Evolutionary conservation across 495 filamentous ascomycete genomes (phyloP).

Genomic region (Podospora comata): DNA sequence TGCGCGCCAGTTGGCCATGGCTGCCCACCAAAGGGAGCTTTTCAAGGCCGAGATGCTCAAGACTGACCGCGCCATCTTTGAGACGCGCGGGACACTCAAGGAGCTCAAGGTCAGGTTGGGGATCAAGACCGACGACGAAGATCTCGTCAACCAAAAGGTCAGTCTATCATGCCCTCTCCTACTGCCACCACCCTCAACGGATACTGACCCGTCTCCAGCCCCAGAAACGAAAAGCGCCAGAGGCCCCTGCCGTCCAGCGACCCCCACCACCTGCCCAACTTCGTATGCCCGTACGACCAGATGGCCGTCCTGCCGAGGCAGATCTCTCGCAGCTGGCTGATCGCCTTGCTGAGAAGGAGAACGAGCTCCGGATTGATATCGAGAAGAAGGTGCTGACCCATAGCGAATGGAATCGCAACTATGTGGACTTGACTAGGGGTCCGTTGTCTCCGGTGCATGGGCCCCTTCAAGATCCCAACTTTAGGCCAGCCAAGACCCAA

Average conservation of each 20-base stretch:
- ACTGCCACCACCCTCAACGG: conserved; percentile 21
- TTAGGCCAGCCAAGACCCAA: conserved; percentile 73
- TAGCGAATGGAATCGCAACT: conserved; percentile 79
- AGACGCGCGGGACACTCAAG: conserved; percentile 74
- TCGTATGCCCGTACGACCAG: conserved; percentile 66
- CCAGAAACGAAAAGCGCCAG: conserved; percentile 66
- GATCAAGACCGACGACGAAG: conserved; percentile 91
- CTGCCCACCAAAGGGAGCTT: conserved; percentile 74
- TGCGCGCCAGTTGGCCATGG: conserved; percentile 71
- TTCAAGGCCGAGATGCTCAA: conserved; percentile 72
- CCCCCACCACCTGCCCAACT: conserved; percentile 51
- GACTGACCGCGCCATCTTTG: conserved; percentile 71
- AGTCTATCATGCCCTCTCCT: conserved; percentile 25
- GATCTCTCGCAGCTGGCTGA: conserved; percentile 77
- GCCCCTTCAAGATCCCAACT: conserved; percentile 54
- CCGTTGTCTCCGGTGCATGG: conserved; percentile 73
- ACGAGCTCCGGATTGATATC: conserved; percentile 70
- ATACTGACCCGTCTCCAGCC: conserved; percentile 47
- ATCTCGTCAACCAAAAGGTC: conserved; percentile 91
- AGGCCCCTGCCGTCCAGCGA: conserved; percentile 54
- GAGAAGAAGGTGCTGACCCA: conserved; percentile 78
- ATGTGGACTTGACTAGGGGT: conserved; percentile 76
- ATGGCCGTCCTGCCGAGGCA: conserved; percentile 65
- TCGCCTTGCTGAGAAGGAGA: conserved; percentile 76
- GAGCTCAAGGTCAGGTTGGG: conserved; percentile 81